Evolutionary conservation across 192 early-diverging fungal genomes (phyloP), one percentile per base, ranked within the genome.

Genomic region (Gigaspora rosea): DNA sequence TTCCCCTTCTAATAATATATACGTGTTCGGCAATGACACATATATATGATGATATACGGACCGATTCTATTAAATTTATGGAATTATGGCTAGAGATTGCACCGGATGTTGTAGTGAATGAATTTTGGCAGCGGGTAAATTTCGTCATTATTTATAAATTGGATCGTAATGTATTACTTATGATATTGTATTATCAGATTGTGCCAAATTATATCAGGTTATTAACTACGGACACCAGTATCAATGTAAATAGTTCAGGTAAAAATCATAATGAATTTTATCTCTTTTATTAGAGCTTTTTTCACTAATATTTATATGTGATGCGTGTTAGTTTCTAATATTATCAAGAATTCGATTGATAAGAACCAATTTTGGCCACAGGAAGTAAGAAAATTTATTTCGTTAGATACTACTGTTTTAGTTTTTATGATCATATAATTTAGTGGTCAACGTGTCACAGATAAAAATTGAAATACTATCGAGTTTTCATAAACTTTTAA

Each of bases 1-100:
- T 94, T 67, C 86, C 94, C 4, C 80, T 95, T 41, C 84, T 94
- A 33, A 86, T 94, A 61, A 90, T 93, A 4, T 95, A 91, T 71
- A 91, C 90, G 5, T 94, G 92, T 81, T 93, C 94, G 15, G 94
- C 90, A 20, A 94, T 95, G 89, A 95, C 94, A 8, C 94, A 95
- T 80, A 95, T 97, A 41, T 83, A 89, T 65, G 94, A 95, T 69
- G 94, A 94, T 78, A 88, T 97, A 70, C 84, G 94, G n/a, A 79
- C 88, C 12, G 94, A 95, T 78, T 92, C 92, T 1, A 84, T 95
- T 36, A 87, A 88, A 78, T 90, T 94, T 71, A 86, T 97, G 81
- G 89, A 93, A 77, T 66, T 92, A 32, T 93, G 92, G 89, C 80
- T 89, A 15, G 86, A 88, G 2, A 77, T 88, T 1, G 89, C 86